Evolutionary conservation across 2,329 filamentous ascomycete species (phyloP).

Genomic region (Ophiostoma ips): DNA sequence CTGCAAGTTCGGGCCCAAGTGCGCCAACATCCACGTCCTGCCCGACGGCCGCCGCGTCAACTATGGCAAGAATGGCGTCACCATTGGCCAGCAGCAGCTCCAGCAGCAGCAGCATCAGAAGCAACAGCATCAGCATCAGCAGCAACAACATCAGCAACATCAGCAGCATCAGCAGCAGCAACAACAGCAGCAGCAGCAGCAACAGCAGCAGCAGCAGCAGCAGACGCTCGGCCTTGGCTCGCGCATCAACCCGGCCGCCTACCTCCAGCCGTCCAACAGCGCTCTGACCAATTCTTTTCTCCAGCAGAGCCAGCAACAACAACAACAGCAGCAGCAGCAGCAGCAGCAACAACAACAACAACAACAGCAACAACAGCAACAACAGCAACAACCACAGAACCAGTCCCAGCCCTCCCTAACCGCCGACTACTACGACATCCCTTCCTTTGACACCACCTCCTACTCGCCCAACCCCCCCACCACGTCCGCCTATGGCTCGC

Average conservation of each 20-base stretch:
- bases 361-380: slow-evolving; percentile 22
- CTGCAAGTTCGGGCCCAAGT: slow-evolving; percentile 97
- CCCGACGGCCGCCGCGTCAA: slow-evolving; percentile 90
- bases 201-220: too few relatives aligned
- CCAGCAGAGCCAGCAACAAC: slow-evolving; percentile 32
- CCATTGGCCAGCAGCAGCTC: slow-evolving; percentile 28
- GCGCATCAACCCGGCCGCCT: slow-evolving; percentile 51
- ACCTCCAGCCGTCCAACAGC: slow-evolving; percentile 50
- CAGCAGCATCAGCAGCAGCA: background rate
- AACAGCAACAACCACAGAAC: slow-evolving; percentile 11
- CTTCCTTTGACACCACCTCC: slow-evolving; percentile 46
- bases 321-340: slow-evolving; percentile 23
- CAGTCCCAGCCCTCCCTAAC: slow-evolving; percentile 29
- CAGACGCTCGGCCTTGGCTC: slow-evolving; percentile 42
- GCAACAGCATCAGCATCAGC: background rate
- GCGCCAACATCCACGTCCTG: slow-evolving; percentile 89
- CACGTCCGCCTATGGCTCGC: slow-evolving; percentile 62
- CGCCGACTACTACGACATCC: slow-evolving; percentile 39
- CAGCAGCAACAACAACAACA: slow-evolving; percentile 11
- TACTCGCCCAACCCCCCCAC: slow-evolving; percentile 37
- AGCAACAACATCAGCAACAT: background rate
- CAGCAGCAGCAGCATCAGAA: background rate
- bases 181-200: too few relatives aligned
- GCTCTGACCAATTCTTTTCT: slow-evolving; percentile 63
- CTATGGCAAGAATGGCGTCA: slow-evolving; percentile 56